Evolutionary conservation across 106 monocot genomes (phyloP), one percentile per base, ranked within the genome.

Genomic region (Vanilla planifolia): DNA sequence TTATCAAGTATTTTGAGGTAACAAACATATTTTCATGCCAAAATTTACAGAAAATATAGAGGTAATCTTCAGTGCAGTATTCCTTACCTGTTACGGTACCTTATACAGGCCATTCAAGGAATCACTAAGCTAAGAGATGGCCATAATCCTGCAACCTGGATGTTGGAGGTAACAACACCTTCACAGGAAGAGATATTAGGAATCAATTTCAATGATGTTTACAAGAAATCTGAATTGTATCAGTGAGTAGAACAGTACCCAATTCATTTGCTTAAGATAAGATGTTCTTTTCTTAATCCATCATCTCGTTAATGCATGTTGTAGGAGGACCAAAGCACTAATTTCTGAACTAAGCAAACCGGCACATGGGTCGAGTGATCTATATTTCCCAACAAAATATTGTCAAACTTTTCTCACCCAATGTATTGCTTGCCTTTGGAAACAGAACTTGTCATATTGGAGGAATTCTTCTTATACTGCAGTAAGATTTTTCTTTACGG

Each of bases 361-460:
- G 15, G 68, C 77, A 2, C 47, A 72, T 8, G 70, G 61, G 30
- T 77, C 76, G 23, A 76, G 51, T 4, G 85, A 80, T 11, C 64
- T 85, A 3, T 41, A 80, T 34, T 85, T 85, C 62, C 70, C 76
- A 37, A 80, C 80, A 44, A 59, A 80, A 33, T 85, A 80, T 65
- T 82, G 73, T 4, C 81, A 77, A 43, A 40, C 72, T 45, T 70
- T 77, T 60, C 21, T 25, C 44, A 56, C 53, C 15, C 81, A 82
- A 66, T 77, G 73, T 61, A 68, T 77, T 59, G 73, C 81, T 34
- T 77, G 77, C 65, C 69, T 85, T 23, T 85, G 85, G 85, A 85
- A 85, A 65, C 80, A 80, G 27, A 44, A 67, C 51, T 51, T 73
- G 43, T 85, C 85, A 33, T 85, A 80, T 58, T 85, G 85, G 85